Evolutionary conservation across 495 filamentous ascomycete species (phyloP), one percentile per base, ranked within the genome.

Genomic region (Terfezia claveryi): DNA sequence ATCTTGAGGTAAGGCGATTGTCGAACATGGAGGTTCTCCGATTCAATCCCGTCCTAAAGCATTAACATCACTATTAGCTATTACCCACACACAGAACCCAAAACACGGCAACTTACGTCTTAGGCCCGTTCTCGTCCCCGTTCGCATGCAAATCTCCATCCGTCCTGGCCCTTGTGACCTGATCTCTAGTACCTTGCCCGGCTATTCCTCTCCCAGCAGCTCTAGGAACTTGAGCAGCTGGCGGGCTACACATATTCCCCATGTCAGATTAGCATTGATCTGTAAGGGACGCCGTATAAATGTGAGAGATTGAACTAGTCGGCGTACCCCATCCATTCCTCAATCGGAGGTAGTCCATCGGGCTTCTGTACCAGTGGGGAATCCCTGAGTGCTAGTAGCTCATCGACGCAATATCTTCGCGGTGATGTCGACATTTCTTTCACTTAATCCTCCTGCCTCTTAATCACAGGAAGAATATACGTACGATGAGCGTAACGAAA

Each of bases 271-370:
- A 32, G 27, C 27, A 32, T 27, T 2, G 65, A 59, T 56, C 69
- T 71, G 55, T 52, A 61, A 16, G 55, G 50, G 37, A 52, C 51
- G 49, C 50, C 68, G 53, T 72, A 72, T 38, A 67, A 66, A 55
- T 75, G 70, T 61, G 69, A 68, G 20, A 32, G 27, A 32, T 32
- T 32, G 27, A 32, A 32, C 27, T 32, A 32, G 27, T 4, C 7
- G 27, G 27, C 80, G 65, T 76, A 93, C 87, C 89, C 88, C 86
- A 96, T 94, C 91, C 91, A 99, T 74, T 96, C 87, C 72, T 93
- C 87, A 56, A 83, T 78, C 23, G 87, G 82, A 27, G 91, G 91
- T 46, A 99, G 75, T 52, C 73, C 74, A 51, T 78, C 68, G 37
- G 91, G 91, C 63, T 89, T 94, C 56, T 75, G 69, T 61, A 87